A percentile compares a stretch with the other conserved stretches of the same genome.
phyloP scores from a whole-genome alignment of 202 grass and related monocot genomes.

The Digitaria exilis region DNA sequence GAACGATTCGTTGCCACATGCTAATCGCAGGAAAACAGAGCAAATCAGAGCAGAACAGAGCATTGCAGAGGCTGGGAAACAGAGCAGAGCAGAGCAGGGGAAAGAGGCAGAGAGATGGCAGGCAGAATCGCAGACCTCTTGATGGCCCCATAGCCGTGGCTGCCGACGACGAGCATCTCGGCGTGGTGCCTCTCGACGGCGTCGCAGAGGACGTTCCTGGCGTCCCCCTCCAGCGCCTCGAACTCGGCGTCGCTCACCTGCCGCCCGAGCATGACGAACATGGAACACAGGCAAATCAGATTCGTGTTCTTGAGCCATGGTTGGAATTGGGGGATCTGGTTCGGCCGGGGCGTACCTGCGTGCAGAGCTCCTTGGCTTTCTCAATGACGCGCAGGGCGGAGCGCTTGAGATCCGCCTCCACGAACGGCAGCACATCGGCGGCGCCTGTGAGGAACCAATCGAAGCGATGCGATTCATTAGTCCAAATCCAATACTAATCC shows the following conservation, averaged over 20 bases:
- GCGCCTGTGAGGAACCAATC: no score
- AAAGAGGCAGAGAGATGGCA: background rate
- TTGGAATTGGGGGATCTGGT: no score
- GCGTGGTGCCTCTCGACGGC: conserved; percentile 75
- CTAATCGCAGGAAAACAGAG: no score
- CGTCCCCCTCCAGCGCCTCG: conserved; percentile 71
- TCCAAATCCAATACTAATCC: no score
- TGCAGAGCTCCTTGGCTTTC: conserved; percentile 67
- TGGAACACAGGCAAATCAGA: no score
- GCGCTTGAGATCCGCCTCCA: conserved; percentile 71
- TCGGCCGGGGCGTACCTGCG: background rate
- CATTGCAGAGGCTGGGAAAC: no score
- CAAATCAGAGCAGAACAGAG: no score
- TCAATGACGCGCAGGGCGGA: conserved; percentile 56
- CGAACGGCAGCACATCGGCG: conserved; percentile 65
- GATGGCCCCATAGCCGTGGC: conserved; percentile 87
- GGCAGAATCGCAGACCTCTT: conserved; percentile 66
- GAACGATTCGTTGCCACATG: no score
- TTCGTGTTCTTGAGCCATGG: no score
- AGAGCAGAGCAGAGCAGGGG: background rate
- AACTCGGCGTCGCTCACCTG: conserved; percentile 62
- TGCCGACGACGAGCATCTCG: conserved; percentile 80
- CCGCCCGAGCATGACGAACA: background rate
- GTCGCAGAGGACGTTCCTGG: conserved; percentile 79
- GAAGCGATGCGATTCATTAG: no score